phyloP scores from a whole-genome alignment of 768 basidiomycete species.

The Pleurotus platypus region DNA sequence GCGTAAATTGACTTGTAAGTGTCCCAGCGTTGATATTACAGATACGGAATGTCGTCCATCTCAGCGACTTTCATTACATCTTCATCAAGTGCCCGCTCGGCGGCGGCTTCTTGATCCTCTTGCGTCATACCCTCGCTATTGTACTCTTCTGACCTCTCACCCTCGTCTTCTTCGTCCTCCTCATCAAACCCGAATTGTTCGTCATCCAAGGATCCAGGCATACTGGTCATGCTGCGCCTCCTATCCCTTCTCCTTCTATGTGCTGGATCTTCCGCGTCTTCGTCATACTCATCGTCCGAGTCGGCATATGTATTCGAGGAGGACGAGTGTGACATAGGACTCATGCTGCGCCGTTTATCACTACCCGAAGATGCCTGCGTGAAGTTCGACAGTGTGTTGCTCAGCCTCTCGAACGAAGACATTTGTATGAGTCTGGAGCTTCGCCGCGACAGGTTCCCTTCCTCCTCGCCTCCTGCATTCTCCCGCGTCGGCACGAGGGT shows the following conservation, averaged over 20 bases:
- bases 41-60: constrained; percentile 75
- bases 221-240: constrained; percentile 71
- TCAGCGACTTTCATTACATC: constrained; percentile 78
- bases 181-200: constrained; percentile 28
- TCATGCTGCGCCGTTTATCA: constrained; percentile 40
- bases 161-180: constrained; percentile 27
- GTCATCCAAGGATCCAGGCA: constrained; percentile 79
- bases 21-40: constrained; percentile 27
- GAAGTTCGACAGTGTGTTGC: constrained; percentile 54
- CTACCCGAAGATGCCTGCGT: constrained; percentile 31
- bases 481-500: constrained; percentile 8
- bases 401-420: constrained; percentile 72
- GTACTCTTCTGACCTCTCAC: constrained; percentile 29
- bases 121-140: constrained; percentile 31
- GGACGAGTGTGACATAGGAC: constrained; percentile 55
- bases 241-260: constrained; percentile 41
- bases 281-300: constrained; percentile 55
- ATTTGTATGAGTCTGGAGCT: constrained; percentile 60
- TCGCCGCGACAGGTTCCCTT: constrained; percentile 22
- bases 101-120: constrained; percentile 58
- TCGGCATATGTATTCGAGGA: constrained; percentile 43
- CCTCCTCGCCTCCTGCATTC: constrained; percentile 5
- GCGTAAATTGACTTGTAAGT: no score
- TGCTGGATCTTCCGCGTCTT: constrained; percentile 36
- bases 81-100: constrained; percentile 75